Evolutionary conservation across 345 rosid species (phyloP).

Genomic region (Bretschneidera sinensis): DNA sequence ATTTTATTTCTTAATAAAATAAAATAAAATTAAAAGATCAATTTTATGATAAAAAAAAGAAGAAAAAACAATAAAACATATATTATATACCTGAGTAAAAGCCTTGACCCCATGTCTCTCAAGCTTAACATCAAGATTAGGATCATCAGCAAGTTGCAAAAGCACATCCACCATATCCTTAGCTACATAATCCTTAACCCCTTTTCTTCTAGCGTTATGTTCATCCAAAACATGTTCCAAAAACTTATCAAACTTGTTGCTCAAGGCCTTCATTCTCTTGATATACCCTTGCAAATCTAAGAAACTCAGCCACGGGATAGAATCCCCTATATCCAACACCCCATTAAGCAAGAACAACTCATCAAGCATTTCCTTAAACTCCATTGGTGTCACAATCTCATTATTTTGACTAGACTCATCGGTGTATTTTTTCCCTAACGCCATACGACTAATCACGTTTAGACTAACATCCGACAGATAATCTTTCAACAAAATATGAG

Average conservation of each 20-base stretch:
- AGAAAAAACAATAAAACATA: not conserved
- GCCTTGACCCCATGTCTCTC: constrained; percentile 15
- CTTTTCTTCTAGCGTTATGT: too few species aligned
- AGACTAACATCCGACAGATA: constrained; percentile 38
- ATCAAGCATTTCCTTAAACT: constrained; percentile 54
- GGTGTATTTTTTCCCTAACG: constrained; percentile 52
- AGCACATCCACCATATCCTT: constrained; percentile 25
- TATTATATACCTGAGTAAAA: too few species aligned
- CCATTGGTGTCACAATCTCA: constrained; percentile 42
- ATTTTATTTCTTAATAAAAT: not conserved
- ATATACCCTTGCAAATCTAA: constrained; percentile 20
- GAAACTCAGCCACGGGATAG: too few species aligned
- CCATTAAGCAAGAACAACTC: too few species aligned
- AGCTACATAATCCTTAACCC: too few species aligned
- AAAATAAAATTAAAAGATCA: not conserved
- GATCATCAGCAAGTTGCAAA: constrained; percentile 15
- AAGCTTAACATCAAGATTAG: constrained; percentile 15
- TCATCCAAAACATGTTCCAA: constrained; percentile 19
- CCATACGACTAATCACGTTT: constrained; percentile 60
- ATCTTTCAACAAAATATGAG: too few species aligned
- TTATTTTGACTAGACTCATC: constrained; percentile 12
- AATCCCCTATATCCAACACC: too few species aligned
- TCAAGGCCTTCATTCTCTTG: constrained; percentile 25
- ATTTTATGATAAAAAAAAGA: not conserved
- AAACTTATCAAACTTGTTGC: constrained; percentile 17